Percentiles rank a stretch among this genome's conserved stretches.
Evolutionary conservation across 2,329 filamentous ascomycete genomes (phyloP).

Genomic region (Alternaria triticina): DNA sequence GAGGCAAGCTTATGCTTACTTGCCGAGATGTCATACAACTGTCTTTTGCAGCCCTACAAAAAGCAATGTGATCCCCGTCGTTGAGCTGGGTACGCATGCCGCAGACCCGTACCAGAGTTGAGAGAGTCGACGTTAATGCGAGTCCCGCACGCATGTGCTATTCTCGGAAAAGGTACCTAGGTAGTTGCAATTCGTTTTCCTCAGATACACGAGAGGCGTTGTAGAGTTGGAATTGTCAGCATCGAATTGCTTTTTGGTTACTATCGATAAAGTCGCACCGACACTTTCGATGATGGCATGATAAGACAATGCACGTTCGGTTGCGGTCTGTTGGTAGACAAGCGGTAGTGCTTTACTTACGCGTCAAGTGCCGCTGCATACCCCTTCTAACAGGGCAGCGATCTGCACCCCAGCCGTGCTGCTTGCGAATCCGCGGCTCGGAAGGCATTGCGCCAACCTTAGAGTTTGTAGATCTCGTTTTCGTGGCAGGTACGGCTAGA

Average conservation of each 20-base stretch:
- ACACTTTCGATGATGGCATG: neutral
- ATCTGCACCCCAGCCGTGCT: neutral
- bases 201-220: neutral
- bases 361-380: neutral
- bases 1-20: neutral
- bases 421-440: neutral
- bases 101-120: neutral
- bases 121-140: neutral
- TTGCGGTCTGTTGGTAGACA: neutral
- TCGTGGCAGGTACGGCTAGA: neutral
- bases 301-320: neutral
- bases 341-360: neutral
- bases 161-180: neutral
- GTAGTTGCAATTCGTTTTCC: neutral
- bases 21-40: neutral
- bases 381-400: neutral
- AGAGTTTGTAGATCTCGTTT: neutral
- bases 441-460: neutral
- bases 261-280: neutral
- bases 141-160: neutral
- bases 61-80: neutral
- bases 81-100: neutral
- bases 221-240: neutral
- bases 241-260: neutral
- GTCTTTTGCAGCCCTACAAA: neutral